A percentile compares a stretch with the other conserved stretches of the same genome.
Evolutionary conservation across 768 basidiomycete genomes (phyloP).

Genomic region (Kwoniella dendrophila): DNA sequence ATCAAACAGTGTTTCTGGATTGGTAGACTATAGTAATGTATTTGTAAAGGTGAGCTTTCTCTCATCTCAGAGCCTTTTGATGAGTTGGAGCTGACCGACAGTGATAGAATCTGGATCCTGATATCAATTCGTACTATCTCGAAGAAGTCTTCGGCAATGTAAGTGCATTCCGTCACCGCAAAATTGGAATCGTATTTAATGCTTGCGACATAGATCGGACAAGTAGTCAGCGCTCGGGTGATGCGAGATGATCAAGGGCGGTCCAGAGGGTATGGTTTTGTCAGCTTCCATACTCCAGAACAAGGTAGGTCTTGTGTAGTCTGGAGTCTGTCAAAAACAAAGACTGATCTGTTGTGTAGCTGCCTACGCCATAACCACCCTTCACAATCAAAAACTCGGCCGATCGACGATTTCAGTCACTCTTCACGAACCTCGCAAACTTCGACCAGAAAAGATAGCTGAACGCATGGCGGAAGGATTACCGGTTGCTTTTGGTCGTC

Average conservation of each 20-base stretch:
- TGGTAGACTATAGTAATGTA: constrained; percentile 45
- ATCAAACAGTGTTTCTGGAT: constrained; percentile 38
- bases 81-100: background rate
- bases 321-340: background rate
- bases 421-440: constrained; percentile 41
- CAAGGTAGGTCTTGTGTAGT: constrained; percentile 34
- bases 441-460: constrained; percentile 44
- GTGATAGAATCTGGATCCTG: constrained; percentile 42
- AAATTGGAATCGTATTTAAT: background rate
- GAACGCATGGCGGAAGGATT: constrained; percentile 17
- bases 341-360: constrained; percentile 22
- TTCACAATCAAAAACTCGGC: constrained; percentile 36
- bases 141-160: constrained; percentile 36
- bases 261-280: constrained; percentile 93
- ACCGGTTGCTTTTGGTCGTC: constrained; percentile 14
- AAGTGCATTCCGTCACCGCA: constrained; percentile 6
- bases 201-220: constrained; percentile 31
- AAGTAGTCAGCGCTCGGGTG: constrained; percentile 59
- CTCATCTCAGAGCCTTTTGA: background rate
- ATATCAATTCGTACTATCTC: constrained; percentile 43
- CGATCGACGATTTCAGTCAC: constrained; percentile 34
- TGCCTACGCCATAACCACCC: constrained; percentile 28
- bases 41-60: constrained; percentile 41
- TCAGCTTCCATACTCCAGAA: constrained; percentile 65
- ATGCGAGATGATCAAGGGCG: constrained; percentile 95